Base-by-base conservation (phyloP, 2,329 filamentous ascomycete genomes). In the Alternaria sp. region DNA sequence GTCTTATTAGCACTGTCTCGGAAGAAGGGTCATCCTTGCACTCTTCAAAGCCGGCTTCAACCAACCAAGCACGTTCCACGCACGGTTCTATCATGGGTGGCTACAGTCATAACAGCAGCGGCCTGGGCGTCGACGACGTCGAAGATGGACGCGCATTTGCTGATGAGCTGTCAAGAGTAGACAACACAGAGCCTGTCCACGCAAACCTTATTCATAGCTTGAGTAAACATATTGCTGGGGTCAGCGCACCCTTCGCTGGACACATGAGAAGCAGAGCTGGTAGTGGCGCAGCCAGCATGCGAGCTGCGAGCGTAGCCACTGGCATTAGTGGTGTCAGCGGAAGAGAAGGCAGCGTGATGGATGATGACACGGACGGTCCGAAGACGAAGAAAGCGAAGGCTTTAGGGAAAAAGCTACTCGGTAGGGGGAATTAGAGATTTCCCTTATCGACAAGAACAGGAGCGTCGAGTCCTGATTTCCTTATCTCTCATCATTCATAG, bases 171-270 rank as follows among this genome's bases (percentile, higher is more conserved):
- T 64, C 53, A 8, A 57, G 75, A 41, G 76, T 78, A 0, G 76
- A 78, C 59, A 77, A 78, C 32, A 78, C 75, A 1, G 74, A 78
- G 59, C 74, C 74, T 2, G 70, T 71, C 1, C 74, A 74, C 46
- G 74, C 71, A 4, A 76, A 74, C 28, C 67, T 78, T n/a, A 73
- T 77, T 46, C 70, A 73, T 50, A 74, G 67, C 53, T 57, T 77
- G 40, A 74, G 72, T 57, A 70, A 72, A 40, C 75, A 78, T 56
- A 64, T 78, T n/a, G 74, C 75, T 11, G 67, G 69, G 5, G 70
- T 77, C 3, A 52, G 58, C 22, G 71, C 70, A 14, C 72, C 73
- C 2, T 74, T 77, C 62, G 57, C 60, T 2, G 63, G 64, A 4
- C 67, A 74, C 32, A 62, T 63, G 16, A 36, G 64, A 5, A 63